These are phyloP conservation scores for Suillus subalutaceus DNA, from an alignment of 768 basidiomycete species.

Conservation along the genomic window DNA sequence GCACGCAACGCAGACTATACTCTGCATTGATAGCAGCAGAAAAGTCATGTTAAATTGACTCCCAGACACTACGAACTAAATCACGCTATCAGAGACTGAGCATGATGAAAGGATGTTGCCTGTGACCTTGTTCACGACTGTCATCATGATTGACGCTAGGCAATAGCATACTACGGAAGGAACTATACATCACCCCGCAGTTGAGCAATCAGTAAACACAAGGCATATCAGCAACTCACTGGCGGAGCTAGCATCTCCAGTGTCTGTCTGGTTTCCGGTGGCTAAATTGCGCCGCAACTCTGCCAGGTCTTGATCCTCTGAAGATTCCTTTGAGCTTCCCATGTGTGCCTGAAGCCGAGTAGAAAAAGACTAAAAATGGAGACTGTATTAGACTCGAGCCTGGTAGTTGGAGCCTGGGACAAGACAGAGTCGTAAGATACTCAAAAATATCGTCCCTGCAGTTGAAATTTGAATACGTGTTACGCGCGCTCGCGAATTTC, in stretches of 20 bases:
- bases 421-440: background rate
- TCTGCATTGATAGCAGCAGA: conserved; percentile 89
- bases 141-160: conserved; percentile 93
- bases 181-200: conserved; percentile 45
- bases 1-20: conserved; percentile 80
- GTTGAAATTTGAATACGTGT: background rate
- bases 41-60: conserved; percentile 96
- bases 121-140: conserved; percentile 89
- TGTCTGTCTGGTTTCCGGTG: conserved; percentile 36
- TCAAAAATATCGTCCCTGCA: background rate
- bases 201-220: background rate
- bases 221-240: conserved; percentile 20
- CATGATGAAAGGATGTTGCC: background rate
- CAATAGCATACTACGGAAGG: conserved; percentile 89
- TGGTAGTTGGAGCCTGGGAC: background rate
- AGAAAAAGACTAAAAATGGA: background rate
- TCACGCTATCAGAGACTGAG: conserved; percentile 7
- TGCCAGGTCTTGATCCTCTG: conserved; percentile 47
- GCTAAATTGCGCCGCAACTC: conserved; percentile 57
- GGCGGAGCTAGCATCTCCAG: conserved; percentile 21
- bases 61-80: conserved; percentile 93
- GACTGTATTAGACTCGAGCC: background rate
- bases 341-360: conserved; percentile 7
- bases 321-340: conserved; percentile 14
- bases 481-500: background rate